A percentile compares a stretch with the other conserved stretches of the same genome.
These are phyloP conservation scores for Fusarium temperatum DNA, from an alignment of 2,329 filamentous ascomycete species.

Conservation along the genomic window DNA sequence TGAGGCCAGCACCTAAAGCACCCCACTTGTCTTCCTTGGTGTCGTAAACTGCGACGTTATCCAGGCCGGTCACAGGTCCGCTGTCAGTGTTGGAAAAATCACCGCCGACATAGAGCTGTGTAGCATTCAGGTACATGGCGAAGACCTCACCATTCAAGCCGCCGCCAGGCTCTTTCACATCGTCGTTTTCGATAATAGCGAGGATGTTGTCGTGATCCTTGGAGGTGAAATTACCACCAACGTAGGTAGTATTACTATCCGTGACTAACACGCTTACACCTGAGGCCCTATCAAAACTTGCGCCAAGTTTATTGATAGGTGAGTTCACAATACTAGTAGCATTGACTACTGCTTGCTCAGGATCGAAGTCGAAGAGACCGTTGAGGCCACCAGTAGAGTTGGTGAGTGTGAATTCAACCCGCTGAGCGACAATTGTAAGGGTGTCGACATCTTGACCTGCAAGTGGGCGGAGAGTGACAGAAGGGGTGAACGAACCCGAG, in stretches of 20 bases:
- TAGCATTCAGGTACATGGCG: conserved; percentile 73
- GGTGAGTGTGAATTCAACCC: conserved; percentile 79
- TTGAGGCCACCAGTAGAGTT: conserved; percentile 84
- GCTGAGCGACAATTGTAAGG: conserved; percentile 87
- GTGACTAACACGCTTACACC: conserved; percentile 75
- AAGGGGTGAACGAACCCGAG: conserved; percentile 77
- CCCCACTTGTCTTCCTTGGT: conserved; percentile 74
- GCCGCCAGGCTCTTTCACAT: conserved; percentile 69
- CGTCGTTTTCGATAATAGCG: conserved; percentile 71
- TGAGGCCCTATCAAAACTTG: conserved; percentile 72
- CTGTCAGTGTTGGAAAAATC: conserved; percentile 80
- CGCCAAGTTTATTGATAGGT: conserved; percentile 79
- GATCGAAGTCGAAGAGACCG: conserved; percentile 89
- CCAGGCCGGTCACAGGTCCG: conserved; percentile 70
- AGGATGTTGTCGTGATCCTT: conserved; percentile 78
- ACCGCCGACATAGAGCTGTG: conserved; percentile 81
- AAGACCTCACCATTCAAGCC: conserved; percentile 85
- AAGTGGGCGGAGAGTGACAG: conserved; percentile 78
- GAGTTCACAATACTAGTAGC: conserved; percentile 74
- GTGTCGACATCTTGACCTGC: conserved; percentile 67
- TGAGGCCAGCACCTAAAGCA: conserved; percentile 84
- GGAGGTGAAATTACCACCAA: conserved; percentile 86
- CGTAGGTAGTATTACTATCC: conserved; percentile 71
- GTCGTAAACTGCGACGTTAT: conserved; percentile 81
- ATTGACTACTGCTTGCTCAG: conserved; percentile 61